Evolutionary conservation across 306 rosid species (phyloP).

Genomic region (Erythrophleum fordii): DNA sequence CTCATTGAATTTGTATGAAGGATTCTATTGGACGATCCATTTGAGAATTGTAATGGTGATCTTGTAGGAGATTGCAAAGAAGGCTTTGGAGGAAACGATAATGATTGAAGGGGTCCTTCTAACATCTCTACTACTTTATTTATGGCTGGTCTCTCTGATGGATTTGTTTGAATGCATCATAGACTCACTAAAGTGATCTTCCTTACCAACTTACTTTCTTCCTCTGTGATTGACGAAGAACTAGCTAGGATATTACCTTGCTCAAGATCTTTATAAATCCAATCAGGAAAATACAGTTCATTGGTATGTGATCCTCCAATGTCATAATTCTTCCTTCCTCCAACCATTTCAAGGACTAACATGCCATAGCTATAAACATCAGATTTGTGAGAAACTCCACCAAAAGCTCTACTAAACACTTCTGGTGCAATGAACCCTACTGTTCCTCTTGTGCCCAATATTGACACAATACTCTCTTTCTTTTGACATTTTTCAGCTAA

Average conservation of each 20-base stretch:
- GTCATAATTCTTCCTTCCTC: slow-evolving; percentile 30
- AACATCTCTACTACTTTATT: slow-evolving; percentile 37
- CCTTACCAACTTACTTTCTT: not conserved
- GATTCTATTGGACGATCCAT: not conserved
- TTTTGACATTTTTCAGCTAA: not conserved
- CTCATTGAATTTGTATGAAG: not conserved
- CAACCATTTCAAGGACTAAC: slow-evolving; percentile 39
- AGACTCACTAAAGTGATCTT: not conserved
- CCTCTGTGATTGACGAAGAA: not conserved
- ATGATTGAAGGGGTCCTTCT: slow-evolving; percentile 36
- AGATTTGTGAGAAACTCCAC: slow-evolving; percentile 28
- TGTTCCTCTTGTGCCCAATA: not conserved
- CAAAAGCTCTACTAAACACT: not conserved
- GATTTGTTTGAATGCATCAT: not conserved
- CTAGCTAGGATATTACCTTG: not conserved
- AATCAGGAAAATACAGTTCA: slow-evolving; percentile 21
- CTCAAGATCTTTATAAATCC: slow-evolving; percentile 1
- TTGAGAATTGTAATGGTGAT: not conserved
- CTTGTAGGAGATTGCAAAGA: slow-evolving; percentile 21
- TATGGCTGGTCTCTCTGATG: slow-evolving; percentile 39
- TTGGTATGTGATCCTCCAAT: not conserved
- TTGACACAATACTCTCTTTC: not conserved
- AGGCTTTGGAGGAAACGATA: slow-evolving; percentile 44
- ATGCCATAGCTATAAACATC: slow-evolving; percentile 41
- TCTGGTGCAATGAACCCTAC: slow-evolving; percentile 9